These are phyloP conservation scores for Aureobasidium uvarum DNA, from an alignment of 2,329 filamentous ascomycete species.

Conservation along the genomic window DNA sequence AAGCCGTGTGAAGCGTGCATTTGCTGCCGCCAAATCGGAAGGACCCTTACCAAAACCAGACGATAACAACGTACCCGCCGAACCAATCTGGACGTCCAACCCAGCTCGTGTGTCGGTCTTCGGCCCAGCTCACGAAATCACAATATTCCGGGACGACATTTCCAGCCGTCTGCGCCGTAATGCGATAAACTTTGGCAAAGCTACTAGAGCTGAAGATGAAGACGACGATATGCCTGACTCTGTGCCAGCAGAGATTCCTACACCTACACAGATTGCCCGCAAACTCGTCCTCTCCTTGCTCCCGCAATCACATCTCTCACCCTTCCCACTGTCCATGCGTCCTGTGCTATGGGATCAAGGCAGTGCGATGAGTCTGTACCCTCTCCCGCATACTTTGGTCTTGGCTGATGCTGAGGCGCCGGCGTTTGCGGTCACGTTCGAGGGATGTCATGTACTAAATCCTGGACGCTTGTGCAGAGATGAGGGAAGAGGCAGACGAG, in stretches of 20 bases:
- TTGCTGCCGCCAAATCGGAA: constrained; percentile 74
- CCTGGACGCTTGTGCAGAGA: constrained; percentile 68
- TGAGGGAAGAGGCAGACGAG: constrained; percentile 61
- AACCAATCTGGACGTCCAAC: constrained; percentile 85
- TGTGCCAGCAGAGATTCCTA: constrained; percentile 32
- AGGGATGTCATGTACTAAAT: constrained; percentile 95
- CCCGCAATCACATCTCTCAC: constrained; percentile 84
- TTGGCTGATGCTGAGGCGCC: constrained; percentile 79
- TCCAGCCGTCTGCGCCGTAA: constrained; percentile 73
- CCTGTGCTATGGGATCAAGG: constrained; percentile 91
- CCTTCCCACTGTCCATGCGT: constrained; percentile 74
- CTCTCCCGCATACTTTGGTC: constrained; percentile 78
- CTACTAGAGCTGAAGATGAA: constrained; percentile 39
- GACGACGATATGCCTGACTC: constrained; percentile 30
- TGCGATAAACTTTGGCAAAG: constrained; percentile 66
- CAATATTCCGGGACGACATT: constrained; percentile 84
- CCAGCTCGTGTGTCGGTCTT: constrained; percentile 80
- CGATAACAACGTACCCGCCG: constrained; percentile 54
- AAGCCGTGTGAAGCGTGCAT: constrained; percentile 75
- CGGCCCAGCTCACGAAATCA: constrained; percentile 81
- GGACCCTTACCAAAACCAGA: constrained; percentile 58
- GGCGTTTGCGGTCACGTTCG: constrained; percentile 85
- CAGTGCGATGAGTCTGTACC: constrained; percentile 75
- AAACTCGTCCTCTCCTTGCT: constrained; percentile 80
- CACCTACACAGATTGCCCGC: constrained; percentile 33